phyloP scores from a whole-genome alignment of 371 early-diverging fungal species.

The Mucor lusitanicus region DNA sequence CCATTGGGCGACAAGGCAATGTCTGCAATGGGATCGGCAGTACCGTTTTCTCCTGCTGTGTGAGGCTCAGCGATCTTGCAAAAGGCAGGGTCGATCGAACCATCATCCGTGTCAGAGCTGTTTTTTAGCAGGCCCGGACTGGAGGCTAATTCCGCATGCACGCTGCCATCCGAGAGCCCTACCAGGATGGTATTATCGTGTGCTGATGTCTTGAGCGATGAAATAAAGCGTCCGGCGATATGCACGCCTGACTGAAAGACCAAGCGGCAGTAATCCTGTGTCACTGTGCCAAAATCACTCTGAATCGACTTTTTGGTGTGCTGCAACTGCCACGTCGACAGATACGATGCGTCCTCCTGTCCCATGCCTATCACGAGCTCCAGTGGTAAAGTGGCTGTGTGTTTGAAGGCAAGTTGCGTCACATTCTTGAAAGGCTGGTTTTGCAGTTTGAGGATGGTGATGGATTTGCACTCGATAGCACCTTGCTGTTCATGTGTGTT shows the following conservation, averaged over 20 bases:
- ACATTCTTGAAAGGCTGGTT: not conserved
- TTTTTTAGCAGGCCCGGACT: not conserved
- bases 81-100: constrained; percentile 18
- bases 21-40: constrained; percentile 33
- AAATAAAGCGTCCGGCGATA: constrained; percentile 31
- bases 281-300: constrained; percentile 10
- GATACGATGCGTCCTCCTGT: constrained; percentile 7
- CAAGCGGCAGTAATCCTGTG: not conserved
- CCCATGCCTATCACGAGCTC: constrained; percentile 21
- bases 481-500: not conserved
- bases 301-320: constrained; percentile 8
- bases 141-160: constrained; percentile 30
- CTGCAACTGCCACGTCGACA: constrained; percentile 26
- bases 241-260: constrained; percentile 10
- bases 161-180: constrained; percentile 48
- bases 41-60: not conserved
- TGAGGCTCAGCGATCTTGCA: constrained; percentile 24
- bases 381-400: not conserved
- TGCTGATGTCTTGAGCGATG: constrained; percentile 21
- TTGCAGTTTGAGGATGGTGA: constrained; percentile 4
- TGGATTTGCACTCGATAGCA: constrained; percentile 13
- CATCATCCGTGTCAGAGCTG: not conserved
- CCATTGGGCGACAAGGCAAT: constrained; percentile 40
- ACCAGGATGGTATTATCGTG: constrained; percentile 23
- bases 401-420: constrained; percentile 14